Evolutionary conservation across 163 green algal species (phyloP), one percentile per base, ranked within the genome.

Genomic region (Coccomyxa subellipsoidea): DNA sequence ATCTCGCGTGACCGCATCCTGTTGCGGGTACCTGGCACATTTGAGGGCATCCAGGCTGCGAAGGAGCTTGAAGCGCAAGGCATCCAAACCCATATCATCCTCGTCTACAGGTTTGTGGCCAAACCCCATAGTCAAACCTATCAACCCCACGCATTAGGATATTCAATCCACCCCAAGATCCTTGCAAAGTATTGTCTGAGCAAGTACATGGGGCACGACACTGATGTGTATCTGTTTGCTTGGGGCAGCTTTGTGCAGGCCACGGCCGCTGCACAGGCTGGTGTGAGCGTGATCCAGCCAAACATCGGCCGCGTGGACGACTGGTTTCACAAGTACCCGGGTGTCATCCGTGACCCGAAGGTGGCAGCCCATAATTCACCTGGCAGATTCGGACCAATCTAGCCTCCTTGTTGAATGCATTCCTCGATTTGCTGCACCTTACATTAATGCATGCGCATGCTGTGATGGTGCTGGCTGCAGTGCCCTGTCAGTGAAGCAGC

Each of bases 301-400:
- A 96, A 95, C 76, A 90, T 97, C 37, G 94, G 94, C 0, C 86
- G 90, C 9, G 90, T 95, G n/a, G 73, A 85, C 38, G 94, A 98
- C 84, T 98, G 91, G 90, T 98, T 94, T 91, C 90, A 91, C 78
- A 90, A 89, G 75, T 78, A 98, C 88, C 94, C 94, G 0, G 91
- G 91, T 29, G 83, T 89, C 37, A 93, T 97, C 69, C 82, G 90
- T 8, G 90, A 97, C 84, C 91, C 90, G 38, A 86, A 90, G 47
- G 92, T 95, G 82, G 23, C 47, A n/a, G n/a, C n/a, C n/a, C n/a
- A n/a, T n/a, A n/a, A n/a, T n/a, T n/a, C n/a, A n/a, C n/a, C n/a
- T n/a, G n/a, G n/a, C n/a, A n/a, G n/a, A n/a, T n/a, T n/a, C n/a
- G n/a, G n/a, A n/a, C n/a, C n/a, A n/a, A n/a, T n/a, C n/a, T n/a